These are phyloP conservation scores for Astragalus membranaceus DNA, from an alignment of 306 rosid species.

Conservation along the genomic window DNA sequence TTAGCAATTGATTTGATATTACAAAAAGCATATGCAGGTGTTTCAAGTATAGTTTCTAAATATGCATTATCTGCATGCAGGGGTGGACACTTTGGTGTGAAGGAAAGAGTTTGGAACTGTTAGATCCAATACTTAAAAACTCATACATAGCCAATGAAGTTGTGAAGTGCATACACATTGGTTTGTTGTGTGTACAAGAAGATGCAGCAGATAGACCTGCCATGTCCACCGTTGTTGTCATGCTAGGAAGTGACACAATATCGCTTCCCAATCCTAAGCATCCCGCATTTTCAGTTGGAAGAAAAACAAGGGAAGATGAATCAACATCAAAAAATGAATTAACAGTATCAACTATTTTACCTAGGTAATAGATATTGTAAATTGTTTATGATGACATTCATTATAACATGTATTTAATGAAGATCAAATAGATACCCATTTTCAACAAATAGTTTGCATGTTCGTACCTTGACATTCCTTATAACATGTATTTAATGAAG, in stretches of 20 bases:
- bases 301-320: background rate
- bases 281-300: conserved; percentile 34
- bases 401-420: no score
- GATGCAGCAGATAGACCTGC: conserved; percentile 46
- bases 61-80: conserved; percentile 11
- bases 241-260: conserved; percentile 30
- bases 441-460: no score
- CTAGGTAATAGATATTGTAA: background rate
- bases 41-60: background rate
- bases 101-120: conserved; percentile 28
- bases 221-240: conserved; percentile 39
- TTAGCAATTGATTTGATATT: no score
- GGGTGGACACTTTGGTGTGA: conserved; percentile 46
- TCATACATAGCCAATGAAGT: conserved; percentile 17
- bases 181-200: conserved; percentile 53
- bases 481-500: no score
- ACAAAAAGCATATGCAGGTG: background rate
- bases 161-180: conserved; percentile 38
- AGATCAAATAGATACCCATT: no score
- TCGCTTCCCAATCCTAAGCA: conserved; percentile 37
- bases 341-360: conserved; percentile 10
- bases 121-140: conserved; percentile 34
- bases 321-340: conserved; percentile 17
- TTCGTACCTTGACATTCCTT: no score
- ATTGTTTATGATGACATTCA: no score